phyloP scores from a whole-genome alignment of 2,329 filamentous ascomycete genomes.

The Beauveria scarabaeidicola region DNA sequence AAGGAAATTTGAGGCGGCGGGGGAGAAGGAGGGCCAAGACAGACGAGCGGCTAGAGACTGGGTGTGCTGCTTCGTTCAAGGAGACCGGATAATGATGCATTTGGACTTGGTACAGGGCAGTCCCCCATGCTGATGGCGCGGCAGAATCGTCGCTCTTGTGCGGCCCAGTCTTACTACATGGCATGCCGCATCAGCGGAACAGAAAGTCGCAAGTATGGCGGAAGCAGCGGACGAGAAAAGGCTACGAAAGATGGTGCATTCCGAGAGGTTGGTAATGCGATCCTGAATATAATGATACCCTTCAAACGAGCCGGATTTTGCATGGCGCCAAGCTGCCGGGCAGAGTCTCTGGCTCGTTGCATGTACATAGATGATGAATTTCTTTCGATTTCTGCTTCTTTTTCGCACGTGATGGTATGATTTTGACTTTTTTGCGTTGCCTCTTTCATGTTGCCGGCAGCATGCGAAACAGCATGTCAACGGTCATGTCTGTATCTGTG shows the following conservation, averaged over 20 bases:
- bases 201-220: not conserved
- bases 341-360: not conserved
- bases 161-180: not conserved
- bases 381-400: not conserved
- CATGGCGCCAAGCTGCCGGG: not conserved
- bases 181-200: not conserved
- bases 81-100: not conserved
- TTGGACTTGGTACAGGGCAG: not conserved
- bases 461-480: too few species aligned
- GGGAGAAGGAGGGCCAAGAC: not conserved
- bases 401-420: not conserved
- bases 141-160: not conserved
- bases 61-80: not conserved
- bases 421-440: not conserved
- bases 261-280: not conserved
- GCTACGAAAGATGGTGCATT: not conserved
- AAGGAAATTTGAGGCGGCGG: slow-evolving; percentile 23
- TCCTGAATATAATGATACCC: not conserved
- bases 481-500: too few species aligned
- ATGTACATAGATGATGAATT: not conserved
- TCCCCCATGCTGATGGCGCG: not conserved
- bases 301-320: not conserved
- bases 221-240: not conserved
- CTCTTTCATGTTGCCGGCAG: too few species aligned
- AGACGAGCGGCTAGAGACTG: not conserved